phyloP scores from a whole-genome alignment of 2,329 filamentous ascomycete genomes.

The Claviceps citrina region DNA sequence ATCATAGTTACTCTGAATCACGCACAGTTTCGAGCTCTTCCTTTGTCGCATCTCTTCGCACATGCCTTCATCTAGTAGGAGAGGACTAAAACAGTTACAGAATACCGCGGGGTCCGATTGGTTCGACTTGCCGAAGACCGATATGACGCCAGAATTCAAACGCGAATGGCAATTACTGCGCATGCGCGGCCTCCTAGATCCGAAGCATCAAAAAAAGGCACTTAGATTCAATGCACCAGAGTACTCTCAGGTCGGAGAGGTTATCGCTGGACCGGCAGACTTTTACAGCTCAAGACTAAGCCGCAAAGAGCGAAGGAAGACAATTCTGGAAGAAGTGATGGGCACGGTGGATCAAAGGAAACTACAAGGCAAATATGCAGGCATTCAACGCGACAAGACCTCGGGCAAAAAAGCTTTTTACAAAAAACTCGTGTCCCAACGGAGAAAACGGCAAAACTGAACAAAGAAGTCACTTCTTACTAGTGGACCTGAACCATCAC shows the following conservation, averaged over 20 bases:
- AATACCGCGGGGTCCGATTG: conserved; percentile 63
- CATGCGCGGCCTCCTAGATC: conserved; percentile 78
- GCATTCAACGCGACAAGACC: conserved; percentile 67
- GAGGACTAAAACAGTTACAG: conserved; percentile 14
- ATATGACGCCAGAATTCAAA: conserved; percentile 71
- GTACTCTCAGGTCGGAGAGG: conserved; percentile 76
- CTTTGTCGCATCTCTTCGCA: not conserved
- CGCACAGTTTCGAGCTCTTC: not conserved
- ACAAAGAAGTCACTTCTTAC: too few species aligned
- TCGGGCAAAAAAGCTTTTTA: conserved; percentile 86
- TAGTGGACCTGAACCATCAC: not conserved
- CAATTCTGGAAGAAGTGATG: conserved; percentile 72
- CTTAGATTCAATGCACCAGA: conserved; percentile 51
- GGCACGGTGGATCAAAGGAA: conserved; percentile 35
- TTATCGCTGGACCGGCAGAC: conserved; percentile 79
- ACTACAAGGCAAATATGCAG: conserved; percentile 75
- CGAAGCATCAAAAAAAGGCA: conserved; percentile 88
- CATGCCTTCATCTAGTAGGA: not conserved
- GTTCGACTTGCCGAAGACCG: conserved; percentile 77
- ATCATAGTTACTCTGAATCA: conserved; percentile 62
- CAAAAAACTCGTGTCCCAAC: conserved; percentile 50
- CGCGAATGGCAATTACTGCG: conserved; percentile 78
- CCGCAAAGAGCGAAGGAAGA: conserved; percentile 77
- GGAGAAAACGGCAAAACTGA: conserved; percentile 16
- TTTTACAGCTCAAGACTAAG: conserved; percentile 67